phyloP scores from a whole-genome alignment of 2,329 filamentous ascomycete genomes.

The Colletotrichum viniferum region DNA sequence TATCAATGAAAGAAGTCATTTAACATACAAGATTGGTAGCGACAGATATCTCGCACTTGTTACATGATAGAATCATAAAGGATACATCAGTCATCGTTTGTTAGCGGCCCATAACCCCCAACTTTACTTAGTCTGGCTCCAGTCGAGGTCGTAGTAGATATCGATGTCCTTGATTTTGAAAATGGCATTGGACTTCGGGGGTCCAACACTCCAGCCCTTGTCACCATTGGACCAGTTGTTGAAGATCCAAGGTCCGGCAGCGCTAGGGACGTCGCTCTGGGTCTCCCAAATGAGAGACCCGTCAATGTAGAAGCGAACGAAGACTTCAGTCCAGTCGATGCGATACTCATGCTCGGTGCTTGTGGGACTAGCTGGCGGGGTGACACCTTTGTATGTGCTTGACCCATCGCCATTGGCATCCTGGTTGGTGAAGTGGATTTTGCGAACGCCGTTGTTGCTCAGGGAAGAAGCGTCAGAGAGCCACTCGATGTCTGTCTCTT shows the following conservation, averaged over 20 bases:
- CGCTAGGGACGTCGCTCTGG: constrained; percentile 26
- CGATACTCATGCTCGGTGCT: constrained; percentile 32
- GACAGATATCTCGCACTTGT: neutral
- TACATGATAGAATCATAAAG: neutral
- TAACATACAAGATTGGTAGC: neutral
- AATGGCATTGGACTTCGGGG: constrained; percentile 26
- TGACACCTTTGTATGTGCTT: constrained; percentile 8
- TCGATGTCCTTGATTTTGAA: neutral
- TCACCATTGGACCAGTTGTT: constrained; percentile 36
- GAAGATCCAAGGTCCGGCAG: constrained; percentile 29
- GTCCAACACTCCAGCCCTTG: constrained; percentile 30
- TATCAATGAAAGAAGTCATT: neutral
- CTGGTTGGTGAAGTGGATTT: constrained; percentile 33
- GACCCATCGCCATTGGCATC: constrained; percentile 24
- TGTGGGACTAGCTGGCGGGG: constrained; percentile 25
- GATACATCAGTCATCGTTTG: neutral
- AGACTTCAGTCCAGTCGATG: constrained; percentile 30
- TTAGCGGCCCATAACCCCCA: neutral
- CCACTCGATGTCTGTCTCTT: constrained; percentile 35
- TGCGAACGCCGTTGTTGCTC: constrained; percentile 27
- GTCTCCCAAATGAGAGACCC: constrained; percentile 28
- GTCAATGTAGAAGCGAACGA: constrained; percentile 29
- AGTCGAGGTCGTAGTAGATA: constrained; percentile 32
- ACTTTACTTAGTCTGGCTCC: neutral
- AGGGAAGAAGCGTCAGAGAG: constrained; percentile 29